These are phyloP conservation scores for California macrophylla DNA, from an alignment of 441 rosid genomes.

Conservation along the genomic window DNA sequence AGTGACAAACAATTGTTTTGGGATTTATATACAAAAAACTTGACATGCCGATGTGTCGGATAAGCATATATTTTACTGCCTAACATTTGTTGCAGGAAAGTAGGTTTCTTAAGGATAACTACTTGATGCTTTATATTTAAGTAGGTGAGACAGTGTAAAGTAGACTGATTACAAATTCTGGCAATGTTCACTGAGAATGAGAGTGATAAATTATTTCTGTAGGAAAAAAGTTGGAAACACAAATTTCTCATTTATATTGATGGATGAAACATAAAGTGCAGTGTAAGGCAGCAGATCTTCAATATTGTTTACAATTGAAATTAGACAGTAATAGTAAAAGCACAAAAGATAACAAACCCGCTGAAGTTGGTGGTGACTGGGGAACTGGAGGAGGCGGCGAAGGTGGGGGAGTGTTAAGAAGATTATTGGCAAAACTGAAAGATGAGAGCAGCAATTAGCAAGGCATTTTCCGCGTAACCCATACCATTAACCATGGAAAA, in stretches of 20 bases:
- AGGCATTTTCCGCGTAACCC: not conserved
- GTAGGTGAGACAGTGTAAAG: not conserved
- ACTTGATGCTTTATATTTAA: not conserved
- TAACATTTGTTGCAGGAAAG: not conserved
- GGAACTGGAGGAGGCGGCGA: slow-evolving; percentile 59
- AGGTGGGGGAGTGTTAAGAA: slow-evolving; percentile 17
- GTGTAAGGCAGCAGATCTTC: not conserved
- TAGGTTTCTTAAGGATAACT: not conserved
- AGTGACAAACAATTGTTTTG: not conserved
- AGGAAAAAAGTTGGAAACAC: not conserved
- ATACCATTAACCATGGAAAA: slow-evolving; percentile 8
- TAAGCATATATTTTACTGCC: not conserved
- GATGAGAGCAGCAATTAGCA: slow-evolving; percentile 24
- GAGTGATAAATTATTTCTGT: not conserved
- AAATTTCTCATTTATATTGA: too few species aligned
- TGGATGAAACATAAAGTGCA: not conserved
- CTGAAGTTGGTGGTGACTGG: slow-evolving; percentile 31
- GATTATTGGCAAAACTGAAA: slow-evolving; percentile 54
- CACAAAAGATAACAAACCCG: slow-evolving; percentile 37
- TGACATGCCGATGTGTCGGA: not conserved
- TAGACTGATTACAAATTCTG: not conserved
- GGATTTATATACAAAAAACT: not conserved
- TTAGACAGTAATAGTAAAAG: not conserved
- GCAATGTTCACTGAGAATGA: not conserved
- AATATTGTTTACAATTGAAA: not conserved